Base-by-base conservation (phyloP, 257 asterid genomes). In the Salvia rosmarinus region DNA sequence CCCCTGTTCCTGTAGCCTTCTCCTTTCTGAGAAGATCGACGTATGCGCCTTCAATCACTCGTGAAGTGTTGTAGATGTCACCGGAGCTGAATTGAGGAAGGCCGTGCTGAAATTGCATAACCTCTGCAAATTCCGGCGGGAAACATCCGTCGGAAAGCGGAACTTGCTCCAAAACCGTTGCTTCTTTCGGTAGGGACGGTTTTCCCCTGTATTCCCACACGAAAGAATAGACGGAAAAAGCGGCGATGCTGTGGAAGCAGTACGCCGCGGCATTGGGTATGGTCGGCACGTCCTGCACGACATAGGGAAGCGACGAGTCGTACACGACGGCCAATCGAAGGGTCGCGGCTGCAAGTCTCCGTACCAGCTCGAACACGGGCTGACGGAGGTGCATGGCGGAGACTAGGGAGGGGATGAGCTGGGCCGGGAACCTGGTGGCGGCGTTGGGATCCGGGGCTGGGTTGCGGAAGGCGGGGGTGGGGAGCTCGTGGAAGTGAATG, bases 361-460 rank as follows among this genome's bases (percentile, higher is more conserved):
- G 40, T 0, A 84, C 54, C 2, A 82, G 82, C 0, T 6, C 39
- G 49, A 13, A 20, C 16, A 87, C 72, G n/a, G 94, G 95, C 28
- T 34, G 32, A 4, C 92, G 87, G 20, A 90, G 84, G 3, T 75
- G 81, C 75, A 32, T 63, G 5, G 79, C 8, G 1, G 84, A 17
- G 4, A 82, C 73, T 5, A 84, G 49, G 1, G 78, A 79, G 0
- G 92, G 94, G 16, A 68, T 20, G 2, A 87, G 71, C 3, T 90
- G 96, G 0, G 84, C 61, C 0, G 97, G 97, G 78, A 90, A 90
- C 21, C 81, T 87, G 50, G 9, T 21, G 4, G 81, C 2, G 37
- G 90, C 67, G 21, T 82, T 37, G 0, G 90, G 90, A 66, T 90
- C 54, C 3, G 92, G 77, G 4, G 8, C 82, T 59, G 28, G 82